These are phyloP conservation scores for Triticum dicoccoides DNA, from an alignment of 176 grass and related monocot species.

Conservation along the genomic window DNA sequence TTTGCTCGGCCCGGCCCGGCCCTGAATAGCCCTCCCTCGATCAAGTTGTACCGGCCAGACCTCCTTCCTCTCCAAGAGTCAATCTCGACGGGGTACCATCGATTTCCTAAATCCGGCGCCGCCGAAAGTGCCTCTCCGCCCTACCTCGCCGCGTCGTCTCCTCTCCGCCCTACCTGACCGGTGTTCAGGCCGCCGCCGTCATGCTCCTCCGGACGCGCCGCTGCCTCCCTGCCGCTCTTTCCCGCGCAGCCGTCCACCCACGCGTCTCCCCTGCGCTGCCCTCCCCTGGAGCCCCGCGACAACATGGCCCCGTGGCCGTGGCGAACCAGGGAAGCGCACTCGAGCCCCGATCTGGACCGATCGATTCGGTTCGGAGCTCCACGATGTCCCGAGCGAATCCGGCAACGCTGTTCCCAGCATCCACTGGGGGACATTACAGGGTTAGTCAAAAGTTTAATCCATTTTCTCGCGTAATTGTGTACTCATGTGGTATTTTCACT, in stretches of 20 bases:
- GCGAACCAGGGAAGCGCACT: not conserved
- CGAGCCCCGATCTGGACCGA: not conserved
- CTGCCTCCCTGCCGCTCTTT: not conserved
- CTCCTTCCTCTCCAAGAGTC: not conserved
- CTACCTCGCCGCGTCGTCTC: not conserved
- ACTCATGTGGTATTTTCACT: slow-evolving; percentile 26
- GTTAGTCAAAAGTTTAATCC: slow-evolving; percentile 10
- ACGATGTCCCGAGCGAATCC: not conserved
- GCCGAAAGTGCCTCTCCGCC: slow-evolving; percentile 13
- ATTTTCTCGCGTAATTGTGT: not conserved
- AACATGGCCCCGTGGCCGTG: slow-evolving; percentile 1
- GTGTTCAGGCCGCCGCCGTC: not conserved
- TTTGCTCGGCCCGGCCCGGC: not conserved
- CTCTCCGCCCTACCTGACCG: not conserved
- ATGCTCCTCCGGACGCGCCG: slow-evolving; percentile 12
- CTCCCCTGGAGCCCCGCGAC: not conserved
- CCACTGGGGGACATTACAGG: slow-evolving; percentile 26
- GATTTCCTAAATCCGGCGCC: slow-evolving; percentile 13
- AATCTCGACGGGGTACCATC: slow-evolving; percentile 5
- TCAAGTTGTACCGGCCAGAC: slow-evolving; percentile 13
- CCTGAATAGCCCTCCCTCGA: not conserved
- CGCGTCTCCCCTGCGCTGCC: not conserved
- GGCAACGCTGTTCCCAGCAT: slow-evolving; percentile 4
- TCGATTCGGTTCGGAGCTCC: not conserved
- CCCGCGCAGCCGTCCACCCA: not conserved